Percentiles rank a stretch among this genome's conserved stretches.
These are phyloP conservation scores for Nicotiana knightiana DNA, from an alignment of 257 asterid genomes.

Conservation along the genomic window DNA sequence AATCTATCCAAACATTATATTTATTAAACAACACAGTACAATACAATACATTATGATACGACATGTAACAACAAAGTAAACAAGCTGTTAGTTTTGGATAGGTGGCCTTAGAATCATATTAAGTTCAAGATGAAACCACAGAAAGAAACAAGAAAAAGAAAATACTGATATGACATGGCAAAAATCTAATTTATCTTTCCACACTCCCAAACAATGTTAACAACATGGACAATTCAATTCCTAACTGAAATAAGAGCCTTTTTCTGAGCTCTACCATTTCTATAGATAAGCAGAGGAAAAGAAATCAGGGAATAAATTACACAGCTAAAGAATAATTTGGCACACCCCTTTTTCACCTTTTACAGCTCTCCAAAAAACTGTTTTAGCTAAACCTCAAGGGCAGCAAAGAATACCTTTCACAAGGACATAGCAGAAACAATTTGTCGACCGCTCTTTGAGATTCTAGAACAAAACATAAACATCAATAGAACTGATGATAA, in stretches of 20 bases:
- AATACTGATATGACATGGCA: neutral
- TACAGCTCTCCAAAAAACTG: conserved; percentile 5
- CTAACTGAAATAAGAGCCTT: neutral
- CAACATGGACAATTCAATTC: neutral
- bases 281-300: neutral
- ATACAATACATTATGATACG: no score
- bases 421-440: conserved; percentile 65
- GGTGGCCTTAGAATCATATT: neutral
- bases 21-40: no score
- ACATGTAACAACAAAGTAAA: no score
- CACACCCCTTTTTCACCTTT: conserved; percentile 6
- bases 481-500: conserved; percentile 81
- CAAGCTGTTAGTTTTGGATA: neutral
- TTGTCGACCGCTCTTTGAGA: conserved; percentile 77
- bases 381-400: conserved; percentile 7
- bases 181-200: neutral
- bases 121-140: neutral
- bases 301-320: conserved; percentile 26
- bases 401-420: conserved; percentile 12
- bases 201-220: neutral
- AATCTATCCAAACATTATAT: no score
- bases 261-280: neutral
- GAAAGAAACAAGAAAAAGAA: neutral
- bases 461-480: conserved; percentile 98
- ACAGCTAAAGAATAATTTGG: conserved; percentile 13